Evolutionary conservation across 2,329 filamentous ascomycete genomes (phyloP), one percentile per base, ranked within the genome.

Genomic region (Trichocomaceae sp.): DNA sequence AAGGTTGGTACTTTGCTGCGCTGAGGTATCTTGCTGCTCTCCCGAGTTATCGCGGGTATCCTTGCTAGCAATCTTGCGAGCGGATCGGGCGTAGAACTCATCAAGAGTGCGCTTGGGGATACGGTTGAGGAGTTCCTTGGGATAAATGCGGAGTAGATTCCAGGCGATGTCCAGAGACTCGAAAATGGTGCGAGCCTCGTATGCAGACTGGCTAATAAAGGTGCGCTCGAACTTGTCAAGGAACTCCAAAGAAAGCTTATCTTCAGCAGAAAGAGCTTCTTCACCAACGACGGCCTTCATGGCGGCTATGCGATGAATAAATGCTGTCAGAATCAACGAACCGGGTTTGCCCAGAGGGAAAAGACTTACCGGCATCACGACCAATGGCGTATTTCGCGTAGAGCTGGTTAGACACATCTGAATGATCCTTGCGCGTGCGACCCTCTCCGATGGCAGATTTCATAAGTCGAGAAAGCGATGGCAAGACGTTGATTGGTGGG

Each of bases 251-350:
- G 92, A 96, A 56, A 97, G 83, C 79, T 97, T 97, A 77, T 99
- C 93, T 77, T 99, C 93, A 53, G 88, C 83, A 26, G 90, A 96
- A 68, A 99, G 76, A 33, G 93, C 93, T 73, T 99, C 93, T 77
- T 99, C 95, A 77, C 93, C 93, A 57, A 99, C 93, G 73, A 99
- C 93, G 58, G 93, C 93, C 80, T 97, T 99, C 93, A 99, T 99
- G 71, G 90, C 87, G 37, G 95, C 92, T 74, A 49, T 62, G 49
- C 37, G 15, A n/a, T n/a, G n/a, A 46, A 2, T 26, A 15, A 47
- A 12, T n/a, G 1, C 17, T 45, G n/a, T 50, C 13, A 53, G 26
- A 10, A 39, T 47, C 4, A 23, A n/a, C 9, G 42, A 23, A 45
- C 20, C 1, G 15, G 42, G 10, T 13, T 10, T 15, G n/a, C 13